These are phyloP conservation scores for Peniophora sp. DNA, from an alignment of 1,284 basidiomycete genomes.

Conservation along the genomic window DNA sequence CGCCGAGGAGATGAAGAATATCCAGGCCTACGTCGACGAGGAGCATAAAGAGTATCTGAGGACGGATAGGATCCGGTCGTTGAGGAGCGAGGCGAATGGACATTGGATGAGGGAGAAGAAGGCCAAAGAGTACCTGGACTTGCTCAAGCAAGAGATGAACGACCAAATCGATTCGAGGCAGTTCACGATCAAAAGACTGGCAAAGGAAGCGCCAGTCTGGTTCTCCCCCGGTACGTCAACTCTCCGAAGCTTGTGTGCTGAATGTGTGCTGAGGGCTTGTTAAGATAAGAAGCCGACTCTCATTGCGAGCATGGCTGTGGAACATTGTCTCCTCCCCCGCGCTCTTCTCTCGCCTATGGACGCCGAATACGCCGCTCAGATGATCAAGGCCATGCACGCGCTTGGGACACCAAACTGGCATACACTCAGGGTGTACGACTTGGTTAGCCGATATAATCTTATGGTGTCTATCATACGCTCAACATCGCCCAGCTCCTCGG, in stretches of 20 bases:
- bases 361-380: constrained; percentile 89
- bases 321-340: constrained; percentile 90
- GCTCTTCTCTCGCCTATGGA: constrained; percentile 92
- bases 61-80: constrained; percentile 48
- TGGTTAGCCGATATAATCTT: constrained; percentile 41
- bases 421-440: constrained; percentile 82
- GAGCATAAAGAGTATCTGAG: constrained; percentile 50
- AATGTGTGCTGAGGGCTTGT: too few species aligned
- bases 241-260: neutral
- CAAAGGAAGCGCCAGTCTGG: constrained; percentile 83
- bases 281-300: constrained; percentile 39
- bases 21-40: constrained; percentile 51
- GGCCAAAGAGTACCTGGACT: constrained; percentile 46
- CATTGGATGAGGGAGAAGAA: constrained; percentile 58
- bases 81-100: constrained; percentile 42
- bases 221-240: constrained; percentile 61
- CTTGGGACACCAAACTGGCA: constrained; percentile 85
- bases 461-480: too few species aligned
- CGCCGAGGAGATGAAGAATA: constrained; percentile 55
- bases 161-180: constrained; percentile 66
- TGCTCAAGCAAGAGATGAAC: constrained; percentile 63
- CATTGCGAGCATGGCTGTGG: constrained; percentile 63
- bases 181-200: constrained; percentile 70
- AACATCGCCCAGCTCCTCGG: constrained; percentile 55
- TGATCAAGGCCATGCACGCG: constrained; percentile 82